Evolutionary conservation across 2,329 filamentous ascomycete species (phyloP), one percentile per base, ranked within the genome.

Genomic region (Chaetomiaceae sp.): DNA sequence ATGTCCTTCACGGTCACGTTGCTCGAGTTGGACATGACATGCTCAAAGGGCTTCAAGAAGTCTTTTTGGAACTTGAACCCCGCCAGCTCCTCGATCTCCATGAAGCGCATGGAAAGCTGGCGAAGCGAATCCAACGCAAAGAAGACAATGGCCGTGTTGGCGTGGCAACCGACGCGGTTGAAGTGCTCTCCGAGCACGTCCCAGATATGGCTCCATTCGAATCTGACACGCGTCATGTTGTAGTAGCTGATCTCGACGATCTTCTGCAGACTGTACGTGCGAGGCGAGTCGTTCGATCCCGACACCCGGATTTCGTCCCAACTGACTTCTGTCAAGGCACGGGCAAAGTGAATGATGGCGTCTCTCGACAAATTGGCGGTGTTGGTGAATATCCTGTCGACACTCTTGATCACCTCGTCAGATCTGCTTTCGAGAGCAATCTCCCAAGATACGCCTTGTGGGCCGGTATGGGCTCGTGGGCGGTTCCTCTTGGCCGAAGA

Each of bases 51-150:
- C 67, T 96, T 97, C 44, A 98, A 70, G 65, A 99, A 98, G 63
- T 99, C 91, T 65, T 99, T 99, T 60, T 99, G 93, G 62, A 99
- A 99, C 66, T 97, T 97, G 78, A 99, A 99, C 60, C 94, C 93
- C 1, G 93, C 88, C 56, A 99, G 69, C 65, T 99, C 93, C 63
- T 95, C 93, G 50, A 97, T 89, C 66, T 98, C 93, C 86, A 98
- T 87, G 63, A 98, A 99, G 15, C 90, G 85, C 90, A 98, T 97
- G 1, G 91, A 96, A 33, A 99, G 71, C 65, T 99, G 93, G 33
- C 94, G 81, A 36, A 99, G 69, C 3, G 91, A 96, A 68, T 99
- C 94, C 22, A 99, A 75, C 3, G 93, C 93, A 61, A 98, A 98
- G 69, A 94, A 97, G 10, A 98, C 94, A 42, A 98, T 93, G 6